These are phyloP conservation scores for Shiraia sp. DNA, from an alignment of 2,329 filamentous ascomycete genomes.

Conservation along the genomic window DNA sequence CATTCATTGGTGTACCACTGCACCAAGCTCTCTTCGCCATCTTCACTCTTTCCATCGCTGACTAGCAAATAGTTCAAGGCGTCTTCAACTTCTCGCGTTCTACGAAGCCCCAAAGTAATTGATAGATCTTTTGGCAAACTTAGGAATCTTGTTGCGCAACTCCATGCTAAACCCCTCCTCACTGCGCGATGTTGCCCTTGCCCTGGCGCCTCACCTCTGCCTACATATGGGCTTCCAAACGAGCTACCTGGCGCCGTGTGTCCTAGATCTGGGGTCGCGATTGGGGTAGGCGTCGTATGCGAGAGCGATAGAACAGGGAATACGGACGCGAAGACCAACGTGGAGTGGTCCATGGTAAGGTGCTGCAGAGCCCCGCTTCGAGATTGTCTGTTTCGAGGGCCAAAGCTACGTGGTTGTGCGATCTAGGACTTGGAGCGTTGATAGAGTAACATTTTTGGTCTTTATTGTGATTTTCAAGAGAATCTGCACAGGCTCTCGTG, in stretches of 20 bases:
- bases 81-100: constrained; percentile 39
- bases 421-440: neutral
- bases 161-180: constrained; percentile 50
- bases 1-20: constrained; percentile 54
- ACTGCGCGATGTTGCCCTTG: constrained; percentile 38
- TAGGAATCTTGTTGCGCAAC: constrained; percentile 50
- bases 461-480: constrained; percentile 2
- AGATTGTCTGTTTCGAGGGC: constrained; percentile 5
- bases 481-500: no score
- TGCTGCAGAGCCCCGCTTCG: constrained; percentile 22
- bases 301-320: constrained; percentile 48
- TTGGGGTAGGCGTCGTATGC: constrained; percentile 49
- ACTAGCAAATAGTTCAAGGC: constrained; percentile 41
- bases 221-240: constrained; percentile 44
- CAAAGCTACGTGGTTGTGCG: neutral
- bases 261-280: constrained; percentile 51
- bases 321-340: constrained; percentile 49
- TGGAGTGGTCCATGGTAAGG: constrained; percentile 40
- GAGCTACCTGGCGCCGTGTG: constrained; percentile 43
- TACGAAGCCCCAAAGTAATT: constrained; percentile 19
- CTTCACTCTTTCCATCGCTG: constrained; percentile 37
- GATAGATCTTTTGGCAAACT: constrained; percentile 36
- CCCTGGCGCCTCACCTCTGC: constrained; percentile 40
- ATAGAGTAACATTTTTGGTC: neutral
- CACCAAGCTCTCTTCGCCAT: constrained; percentile 37